Evolutionary conservation across 208 protist species (phyloP).

Genomic region (Leptomonas seymouri): DNA sequence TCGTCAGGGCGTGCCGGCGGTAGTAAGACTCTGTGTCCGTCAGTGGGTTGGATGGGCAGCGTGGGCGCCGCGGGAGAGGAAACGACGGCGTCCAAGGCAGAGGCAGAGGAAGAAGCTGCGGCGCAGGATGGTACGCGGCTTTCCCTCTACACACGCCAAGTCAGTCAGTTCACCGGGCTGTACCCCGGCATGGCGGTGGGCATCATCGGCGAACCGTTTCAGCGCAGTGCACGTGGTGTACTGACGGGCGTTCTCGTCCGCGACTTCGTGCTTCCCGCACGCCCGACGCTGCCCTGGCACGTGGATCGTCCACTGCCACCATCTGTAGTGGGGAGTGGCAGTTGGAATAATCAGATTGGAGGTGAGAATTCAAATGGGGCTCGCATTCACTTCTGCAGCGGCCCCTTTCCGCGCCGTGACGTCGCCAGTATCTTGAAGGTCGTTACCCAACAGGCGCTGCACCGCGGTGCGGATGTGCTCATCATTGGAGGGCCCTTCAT

Average conservation of each 20-base stretch:
- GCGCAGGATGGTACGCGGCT: constrained; percentile 37
- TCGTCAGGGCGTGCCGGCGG: neutral
- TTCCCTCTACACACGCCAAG: constrained; percentile 68
- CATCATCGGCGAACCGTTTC: constrained; percentile 78
- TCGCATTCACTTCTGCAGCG: constrained; percentile 88
- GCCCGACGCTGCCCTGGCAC: constrained; percentile 69
- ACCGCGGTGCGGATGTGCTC: constrained; percentile 75
- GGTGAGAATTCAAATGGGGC: constrained; percentile 10
- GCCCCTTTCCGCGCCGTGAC: constrained; percentile 79
- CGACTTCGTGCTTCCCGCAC: constrained; percentile 60
- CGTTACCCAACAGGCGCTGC: constrained; percentile 60
- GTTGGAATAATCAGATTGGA: neutral
- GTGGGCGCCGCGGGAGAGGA: constrained; percentile 16
- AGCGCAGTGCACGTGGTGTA: constrained; percentile 69
- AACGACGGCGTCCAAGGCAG: constrained; percentile 15
- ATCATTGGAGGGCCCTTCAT: constrained; percentile 88
- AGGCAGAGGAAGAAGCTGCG: constrained; percentile 39
- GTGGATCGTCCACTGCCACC: constrained; percentile 44
- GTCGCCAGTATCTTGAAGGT: constrained; percentile 50
- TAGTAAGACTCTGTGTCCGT: neutral
- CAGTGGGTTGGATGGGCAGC: neutral
- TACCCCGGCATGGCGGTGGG: constrained; percentile 84
- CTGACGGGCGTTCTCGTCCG: constrained; percentile 80
- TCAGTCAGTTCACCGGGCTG: constrained; percentile 74
- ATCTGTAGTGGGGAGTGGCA: neutral